A percentile compares a stretch with the other conserved stretches of the same genome.
These are phyloP conservation scores for Wallacemonas sp. DNA, from an alignment of 208 protist species.

Conservation along the genomic window DNA sequence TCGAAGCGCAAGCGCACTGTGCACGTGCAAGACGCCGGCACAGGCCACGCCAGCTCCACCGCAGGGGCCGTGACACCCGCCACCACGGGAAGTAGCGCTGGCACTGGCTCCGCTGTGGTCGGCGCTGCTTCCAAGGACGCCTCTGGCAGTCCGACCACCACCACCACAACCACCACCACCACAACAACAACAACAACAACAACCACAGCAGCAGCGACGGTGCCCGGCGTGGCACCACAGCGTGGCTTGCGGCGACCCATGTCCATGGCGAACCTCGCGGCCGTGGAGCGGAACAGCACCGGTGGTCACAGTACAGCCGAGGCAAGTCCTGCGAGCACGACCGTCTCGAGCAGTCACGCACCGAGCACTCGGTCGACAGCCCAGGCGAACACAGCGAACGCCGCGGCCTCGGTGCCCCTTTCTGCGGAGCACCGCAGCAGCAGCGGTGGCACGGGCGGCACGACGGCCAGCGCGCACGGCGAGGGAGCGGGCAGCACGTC, in stretches of 20 bases:
- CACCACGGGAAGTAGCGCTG: too few relatives aligned
- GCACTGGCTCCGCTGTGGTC: too few relatives aligned
- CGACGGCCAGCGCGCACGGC: neutral
- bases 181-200: constrained; percentile 18
- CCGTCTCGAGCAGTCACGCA: neutral
- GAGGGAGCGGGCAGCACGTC: neutral
- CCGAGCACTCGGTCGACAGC: constrained; percentile 12
- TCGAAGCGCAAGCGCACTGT: constrained; percentile 11
- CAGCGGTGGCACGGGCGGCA: neutral
- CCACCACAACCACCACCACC: constrained; percentile 22
- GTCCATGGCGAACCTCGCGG: constrained; percentile 23
- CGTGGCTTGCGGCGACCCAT: constrained; percentile 37
- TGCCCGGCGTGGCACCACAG: constrained; percentile 35
- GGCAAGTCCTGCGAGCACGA: neutral
- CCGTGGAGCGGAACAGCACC: neutral
- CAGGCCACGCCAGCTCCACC: too few relatives aligned
- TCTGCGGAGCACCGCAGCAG: neutral
- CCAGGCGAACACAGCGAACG: neutral
- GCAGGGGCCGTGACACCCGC: too few relatives aligned
- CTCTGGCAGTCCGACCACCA: constrained; percentile 13
- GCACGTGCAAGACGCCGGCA: neutral
- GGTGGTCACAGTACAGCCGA: neutral
- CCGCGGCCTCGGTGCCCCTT: neutral
- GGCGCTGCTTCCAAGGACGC: constrained; percentile 25
- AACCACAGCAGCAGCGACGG: neutral